Evolutionary conservation across 148 eudicot species (phyloP).

Genomic region (Chenopodium quinoa): DNA sequence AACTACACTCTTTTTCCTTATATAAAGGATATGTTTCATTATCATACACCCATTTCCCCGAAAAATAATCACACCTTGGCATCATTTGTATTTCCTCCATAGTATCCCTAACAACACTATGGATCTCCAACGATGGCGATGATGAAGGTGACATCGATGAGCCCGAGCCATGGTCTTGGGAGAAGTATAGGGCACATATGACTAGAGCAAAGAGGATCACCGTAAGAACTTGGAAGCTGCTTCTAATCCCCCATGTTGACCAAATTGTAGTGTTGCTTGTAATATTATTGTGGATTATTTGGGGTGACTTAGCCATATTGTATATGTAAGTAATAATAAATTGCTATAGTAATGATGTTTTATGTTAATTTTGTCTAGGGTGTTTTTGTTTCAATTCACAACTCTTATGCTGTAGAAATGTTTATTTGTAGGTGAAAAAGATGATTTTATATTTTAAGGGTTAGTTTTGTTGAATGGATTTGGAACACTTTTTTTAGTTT

Average conservation of each 20-base stretch:
- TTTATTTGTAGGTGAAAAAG: conserved; percentile 22
- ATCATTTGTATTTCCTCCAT: conserved; percentile 6
- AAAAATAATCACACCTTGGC: conserved; percentile 53
- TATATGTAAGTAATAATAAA: no score
- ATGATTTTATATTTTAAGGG: conserved; percentile 10
- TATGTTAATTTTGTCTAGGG: neutral
- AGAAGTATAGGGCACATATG: conserved; percentile 39
- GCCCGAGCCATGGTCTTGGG: neutral
- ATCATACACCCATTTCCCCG: conserved; percentile 85
- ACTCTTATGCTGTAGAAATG: conserved; percentile 7
- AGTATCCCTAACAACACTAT: neutral
- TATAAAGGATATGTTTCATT: conserved; percentile 65
- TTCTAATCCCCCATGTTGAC: conserved; percentile 37
- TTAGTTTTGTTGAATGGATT: conserved; percentile 18
- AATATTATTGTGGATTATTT: conserved; percentile 14
- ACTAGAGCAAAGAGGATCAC: conserved; percentile 37
- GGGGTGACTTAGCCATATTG: conserved; percentile 32
- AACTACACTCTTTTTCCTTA: conserved; percentile 55
- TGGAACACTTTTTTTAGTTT: neutral
- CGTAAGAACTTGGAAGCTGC: conserved; percentile 46
- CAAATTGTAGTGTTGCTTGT: neutral
- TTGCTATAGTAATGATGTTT: no score
- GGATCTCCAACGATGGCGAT: neutral
- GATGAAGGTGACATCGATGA: neutral
- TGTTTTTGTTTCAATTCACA: neutral